A percentile compares a stretch with the other conserved stretches of the same genome.
These are phyloP conservation scores for Xylaria sp. DNA, from an alignment of 495 filamentous ascomycete genomes.

Conservation along the genomic window DNA sequence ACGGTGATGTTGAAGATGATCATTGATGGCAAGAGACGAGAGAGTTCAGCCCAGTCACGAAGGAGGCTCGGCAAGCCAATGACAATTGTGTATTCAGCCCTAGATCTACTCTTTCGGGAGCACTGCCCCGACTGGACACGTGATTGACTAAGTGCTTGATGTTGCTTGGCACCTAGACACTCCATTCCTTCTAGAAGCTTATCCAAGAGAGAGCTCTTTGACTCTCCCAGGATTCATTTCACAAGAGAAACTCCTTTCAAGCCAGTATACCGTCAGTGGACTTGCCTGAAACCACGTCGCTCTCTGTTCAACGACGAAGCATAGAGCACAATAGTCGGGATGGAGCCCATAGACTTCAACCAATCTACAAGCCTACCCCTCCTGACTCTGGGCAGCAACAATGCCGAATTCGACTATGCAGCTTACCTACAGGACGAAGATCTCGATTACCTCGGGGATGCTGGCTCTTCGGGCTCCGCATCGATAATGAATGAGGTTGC, in stretches of 20 bases:
- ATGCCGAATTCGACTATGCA: conserved; percentile 40
- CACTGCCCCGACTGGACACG: conserved; percentile 27
- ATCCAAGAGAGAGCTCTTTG: background rate
- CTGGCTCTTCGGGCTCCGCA: conserved; percentile 35
- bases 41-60: conserved; percentile 2
- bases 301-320: conserved; percentile 1
- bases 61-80: conserved; percentile 15
- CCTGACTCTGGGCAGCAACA: conserved; percentile 30
- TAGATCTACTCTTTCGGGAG: conserved; percentile 20
- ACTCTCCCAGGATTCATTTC: background rate
- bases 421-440: conserved; percentile 45
- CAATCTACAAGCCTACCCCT: conserved; percentile 36
- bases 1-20: conserved; percentile 13
- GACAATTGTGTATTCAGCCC: conserved; percentile 18
- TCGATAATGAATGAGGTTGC: conserved; percentile 27
- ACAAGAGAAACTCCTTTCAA: background rate
- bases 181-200: conserved; percentile 22
- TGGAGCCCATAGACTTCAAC: conserved; percentile 35
- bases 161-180: conserved; percentile 3
- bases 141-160: conserved; percentile 28
- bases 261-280: background rate
- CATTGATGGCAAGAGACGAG: background rate
- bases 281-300: background rate
- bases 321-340: conserved; percentile 19
- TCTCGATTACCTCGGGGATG: conserved; percentile 39